These are phyloP conservation scores for Calonectria hawksworthii DNA, from an alignment of 2,329 filamentous ascomycete species.

Conservation along the genomic window DNA sequence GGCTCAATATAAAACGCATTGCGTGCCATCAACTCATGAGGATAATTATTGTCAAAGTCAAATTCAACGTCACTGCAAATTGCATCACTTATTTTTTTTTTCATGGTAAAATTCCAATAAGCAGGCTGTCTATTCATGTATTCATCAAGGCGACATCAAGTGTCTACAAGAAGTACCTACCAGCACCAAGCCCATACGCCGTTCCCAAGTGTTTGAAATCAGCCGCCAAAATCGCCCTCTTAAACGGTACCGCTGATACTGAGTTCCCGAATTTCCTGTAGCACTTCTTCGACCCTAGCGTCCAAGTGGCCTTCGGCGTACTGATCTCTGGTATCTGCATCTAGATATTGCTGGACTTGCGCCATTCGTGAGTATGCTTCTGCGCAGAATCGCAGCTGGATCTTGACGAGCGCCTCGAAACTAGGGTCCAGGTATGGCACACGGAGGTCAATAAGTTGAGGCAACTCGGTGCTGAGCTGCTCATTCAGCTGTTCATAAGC, in stretches of 20 bases:
- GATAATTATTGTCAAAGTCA: not conserved
- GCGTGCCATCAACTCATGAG: not conserved
- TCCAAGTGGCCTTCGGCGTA: slow-evolving; percentile 96
- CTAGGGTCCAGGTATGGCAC: slow-evolving; percentile 97
- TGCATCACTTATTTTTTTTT: slow-evolving; percentile 7
- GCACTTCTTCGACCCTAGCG: slow-evolving; percentile 90
- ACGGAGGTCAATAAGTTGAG: slow-evolving; percentile 95
- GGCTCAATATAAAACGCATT: not conserved
- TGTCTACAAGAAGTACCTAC: slow-evolving; percentile 45
- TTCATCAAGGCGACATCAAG: slow-evolving; percentile 39
- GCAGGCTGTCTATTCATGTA: slow-evolving; percentile 44
- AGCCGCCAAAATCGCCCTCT: slow-evolving; percentile 28
- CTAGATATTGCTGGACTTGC: slow-evolving; percentile 98
- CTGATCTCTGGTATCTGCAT: slow-evolving; percentile 94
- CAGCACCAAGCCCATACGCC: slow-evolving; percentile 46
- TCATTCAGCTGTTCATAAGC: slow-evolving; percentile 98
- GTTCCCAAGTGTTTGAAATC: slow-evolving; percentile 34
- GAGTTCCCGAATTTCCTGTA: slow-evolving; percentile 96
- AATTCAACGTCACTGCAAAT: not conserved
- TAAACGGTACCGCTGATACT: slow-evolving; percentile 86
- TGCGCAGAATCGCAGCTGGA: slow-evolving; percentile 96
- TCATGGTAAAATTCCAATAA: slow-evolving; percentile 6
- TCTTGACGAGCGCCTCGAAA: slow-evolving; percentile 98
- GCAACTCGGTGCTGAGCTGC: slow-evolving; percentile 91
- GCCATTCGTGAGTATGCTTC: slow-evolving; percentile 99